Evolutionary conservation across 2,329 filamentous ascomycete species (phyloP), one percentile per base, ranked within the genome.

Genomic region (Neonectria neomacrospora): DNA sequence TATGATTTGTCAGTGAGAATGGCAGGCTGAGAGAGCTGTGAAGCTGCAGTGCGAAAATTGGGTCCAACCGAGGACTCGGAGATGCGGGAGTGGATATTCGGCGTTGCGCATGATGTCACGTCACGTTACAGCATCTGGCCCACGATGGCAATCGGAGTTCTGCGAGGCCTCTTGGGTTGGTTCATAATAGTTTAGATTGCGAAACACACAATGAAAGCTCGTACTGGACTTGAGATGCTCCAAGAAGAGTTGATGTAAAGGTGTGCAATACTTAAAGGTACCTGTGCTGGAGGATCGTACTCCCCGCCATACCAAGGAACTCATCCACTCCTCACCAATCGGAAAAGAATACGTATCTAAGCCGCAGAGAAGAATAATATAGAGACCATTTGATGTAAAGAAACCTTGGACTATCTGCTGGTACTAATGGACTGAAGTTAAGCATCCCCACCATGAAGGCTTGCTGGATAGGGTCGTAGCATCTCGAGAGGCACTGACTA

Each of bases 21-120:
- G 34, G 59, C 50, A 58, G 57, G 61, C 55, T 60, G 59, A 34
- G 23, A 37, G 18, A n/a, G 26, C 47, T 28, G 16, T n/a, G 18
- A 57, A 67, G 50, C 56, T 58, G 52, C 41, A 54, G 54, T n/a
- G 39, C 30, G n/a, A 71, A 71, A 72, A 71, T 64, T 68, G 66
- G 69, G 67, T 61, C 67, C 51, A 54, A 59, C 47, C 65, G 57
- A 54, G 41, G 30, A 63, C 34, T 37, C 34, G 59, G 32, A 47
- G 58, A 26, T 7, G 30, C 22, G 37, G 42, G 45, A 45, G 68
- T 67, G 60, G 68, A 51, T 60, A 67, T 50, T 47, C 47, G 60
- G 52, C 61, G 65, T 64, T 44, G 54, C 66, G 3, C 60, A 68
- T 70, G 67, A 71, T 71, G 69, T 71, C 65, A 71, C 69, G 11